These are phyloP conservation scores for Cercospora sp. DNA, from an alignment of 2,329 filamentous ascomycete genomes.

Conservation along the genomic window DNA sequence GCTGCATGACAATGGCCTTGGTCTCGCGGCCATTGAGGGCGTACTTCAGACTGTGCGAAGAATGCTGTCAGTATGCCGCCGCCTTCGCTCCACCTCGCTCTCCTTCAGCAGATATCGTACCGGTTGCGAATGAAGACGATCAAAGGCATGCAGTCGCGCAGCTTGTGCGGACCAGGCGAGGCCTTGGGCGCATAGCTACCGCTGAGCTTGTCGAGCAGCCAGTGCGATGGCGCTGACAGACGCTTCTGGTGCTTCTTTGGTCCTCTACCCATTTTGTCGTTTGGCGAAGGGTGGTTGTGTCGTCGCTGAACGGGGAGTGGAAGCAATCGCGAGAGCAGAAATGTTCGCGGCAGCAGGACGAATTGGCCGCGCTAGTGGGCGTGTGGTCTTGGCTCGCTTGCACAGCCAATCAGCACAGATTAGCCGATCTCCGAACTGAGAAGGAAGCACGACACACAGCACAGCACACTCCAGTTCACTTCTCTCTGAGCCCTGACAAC, in stretches of 20 bases:
- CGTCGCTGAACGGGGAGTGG: slow-evolving; percentile 18
- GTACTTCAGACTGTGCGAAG: slow-evolving; percentile 86
- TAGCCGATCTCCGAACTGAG: neutral
- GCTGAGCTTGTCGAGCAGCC: slow-evolving; percentile 99
- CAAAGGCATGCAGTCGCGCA: slow-evolving; percentile 96
- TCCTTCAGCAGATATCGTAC: slow-evolving; percentile 39
- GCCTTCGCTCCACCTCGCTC: neutral
- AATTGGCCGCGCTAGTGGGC: slow-evolving; percentile 6
- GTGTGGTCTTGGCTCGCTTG: slow-evolving; percentile 9
- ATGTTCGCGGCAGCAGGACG: slow-evolving; percentile 7
- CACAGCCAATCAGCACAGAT: neutral
- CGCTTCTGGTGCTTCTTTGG: slow-evolving; percentile 87
- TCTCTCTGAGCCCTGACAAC: neutral
- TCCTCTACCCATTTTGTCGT: slow-evolving; percentile 64
- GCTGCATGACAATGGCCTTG: slow-evolving; percentile 98
- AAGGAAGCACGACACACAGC: neutral
- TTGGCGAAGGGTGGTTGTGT: slow-evolving; percentile 35
- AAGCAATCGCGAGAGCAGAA: slow-evolving; percentile 12
- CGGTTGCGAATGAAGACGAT: slow-evolving; percentile 93
- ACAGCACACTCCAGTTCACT: neutral
- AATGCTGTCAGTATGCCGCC: slow-evolving; percentile 15
- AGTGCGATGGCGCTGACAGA: slow-evolving; percentile 97
- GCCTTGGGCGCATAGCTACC: slow-evolving; percentile 69
- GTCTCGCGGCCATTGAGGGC: slow-evolving; percentile 98
- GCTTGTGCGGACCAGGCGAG: slow-evolving; percentile 93